A percentile compares a stretch with the other conserved stretches of the same genome.
Conservation (phyloP, 768 basidiomycete genomes). For the Tubosaeta sp. region DNA sequence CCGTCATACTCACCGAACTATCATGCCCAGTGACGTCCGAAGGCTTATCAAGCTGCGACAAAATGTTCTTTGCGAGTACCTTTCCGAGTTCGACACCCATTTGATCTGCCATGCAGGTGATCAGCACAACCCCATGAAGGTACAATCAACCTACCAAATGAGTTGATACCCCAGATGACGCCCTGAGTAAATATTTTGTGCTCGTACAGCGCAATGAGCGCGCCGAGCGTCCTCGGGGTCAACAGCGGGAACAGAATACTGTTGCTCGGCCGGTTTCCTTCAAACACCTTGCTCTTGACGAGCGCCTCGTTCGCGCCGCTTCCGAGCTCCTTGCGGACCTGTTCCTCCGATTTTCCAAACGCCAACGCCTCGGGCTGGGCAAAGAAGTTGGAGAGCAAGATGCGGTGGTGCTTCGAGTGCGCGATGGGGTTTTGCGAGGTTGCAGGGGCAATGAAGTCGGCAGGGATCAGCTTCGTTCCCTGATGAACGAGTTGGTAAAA, state of each 20-base stretch:
- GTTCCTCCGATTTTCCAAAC: slow-evolving; percentile 93
- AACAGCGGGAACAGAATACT: slow-evolving; percentile 92
- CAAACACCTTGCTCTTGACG: slow-evolving; percentile 96
- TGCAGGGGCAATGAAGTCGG: slow-evolving; percentile 89
- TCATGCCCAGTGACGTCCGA: slow-evolving; percentile 85
- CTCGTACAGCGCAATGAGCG: slow-evolving; percentile 89
- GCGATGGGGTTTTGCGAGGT: slow-evolving; percentile 87
- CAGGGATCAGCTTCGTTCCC: slow-evolving; percentile 87
- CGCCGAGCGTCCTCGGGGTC: slow-evolving; percentile 84
- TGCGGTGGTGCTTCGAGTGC: slow-evolving; percentile 90
- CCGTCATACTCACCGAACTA: slow-evolving; percentile 53
- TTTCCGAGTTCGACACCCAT: slow-evolving; percentile 99
- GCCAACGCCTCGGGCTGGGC: slow-evolving; percentile 97
- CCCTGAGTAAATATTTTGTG: slow-evolving; percentile 99
- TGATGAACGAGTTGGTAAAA: slow-evolving; percentile 98
- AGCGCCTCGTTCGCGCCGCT: slow-evolving; percentile 74
- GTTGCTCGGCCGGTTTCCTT: slow-evolving; percentile 96
- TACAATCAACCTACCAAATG: slow-evolving; percentile 63
- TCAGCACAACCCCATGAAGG: not conserved
- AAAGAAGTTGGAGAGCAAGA: slow-evolving; percentile 96
- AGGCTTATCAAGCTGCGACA: slow-evolving; percentile 79
- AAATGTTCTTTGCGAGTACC: slow-evolving; percentile 93
- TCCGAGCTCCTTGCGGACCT: slow-evolving; percentile 70
- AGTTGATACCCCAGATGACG: slow-evolving; percentile 98
- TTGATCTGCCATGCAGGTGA: slow-evolving; percentile 59